These are phyloP conservation scores for Zizania latifolia DNA, from an alignment of 176 grass and related monocot species.

Conservation along the genomic window DNA sequence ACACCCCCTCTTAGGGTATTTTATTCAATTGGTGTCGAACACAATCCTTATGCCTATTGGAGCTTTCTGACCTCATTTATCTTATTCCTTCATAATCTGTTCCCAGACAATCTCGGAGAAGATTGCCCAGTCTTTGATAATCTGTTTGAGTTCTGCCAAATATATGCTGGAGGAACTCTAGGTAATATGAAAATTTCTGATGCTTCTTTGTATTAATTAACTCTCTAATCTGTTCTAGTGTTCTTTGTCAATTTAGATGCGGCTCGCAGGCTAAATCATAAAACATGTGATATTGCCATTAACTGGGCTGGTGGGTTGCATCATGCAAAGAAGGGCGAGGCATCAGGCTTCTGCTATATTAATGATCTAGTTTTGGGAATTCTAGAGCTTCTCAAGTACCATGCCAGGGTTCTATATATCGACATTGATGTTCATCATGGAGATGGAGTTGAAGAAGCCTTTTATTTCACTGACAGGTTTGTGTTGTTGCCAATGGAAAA, in stretches of 20 bases:
- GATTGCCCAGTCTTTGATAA: slow-evolving; percentile 97
- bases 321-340: slow-evolving; percentile 90
- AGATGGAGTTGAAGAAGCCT: slow-evolving; percentile 97
- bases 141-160: slow-evolving; percentile 98
- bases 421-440: slow-evolving; percentile 99
- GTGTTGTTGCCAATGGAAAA: slow-evolving; percentile 2
- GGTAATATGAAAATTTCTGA: slow-evolving; percentile 43
- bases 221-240: slow-evolving; percentile 19
- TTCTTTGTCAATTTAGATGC: slow-evolving; percentile 71
- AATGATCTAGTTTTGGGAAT: slow-evolving; percentile 98
- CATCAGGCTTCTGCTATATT: slow-evolving; percentile 97
- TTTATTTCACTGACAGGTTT: slow-evolving; percentile 99
- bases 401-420: slow-evolving; percentile 96
- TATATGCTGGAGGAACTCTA: slow-evolving; percentile 97
- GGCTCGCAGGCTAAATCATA: slow-evolving; percentile 82
- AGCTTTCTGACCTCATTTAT: slow-evolving; percentile 6
- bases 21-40: not conserved
- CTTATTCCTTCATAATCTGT: not conserved
- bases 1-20: not conserved
- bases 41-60: not conserved
- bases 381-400: slow-evolving; percentile 89
- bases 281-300: slow-evolving; percentile 85
- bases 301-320: slow-evolving; percentile 97
- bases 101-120: slow-evolving; percentile 89
- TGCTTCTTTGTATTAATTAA: slow-evolving; percentile 3